These are phyloP conservation scores for Scheffersomyces cryptocercus DNA, from an alignment of 1,139 yeast species.

Conservation along the genomic window DNA sequence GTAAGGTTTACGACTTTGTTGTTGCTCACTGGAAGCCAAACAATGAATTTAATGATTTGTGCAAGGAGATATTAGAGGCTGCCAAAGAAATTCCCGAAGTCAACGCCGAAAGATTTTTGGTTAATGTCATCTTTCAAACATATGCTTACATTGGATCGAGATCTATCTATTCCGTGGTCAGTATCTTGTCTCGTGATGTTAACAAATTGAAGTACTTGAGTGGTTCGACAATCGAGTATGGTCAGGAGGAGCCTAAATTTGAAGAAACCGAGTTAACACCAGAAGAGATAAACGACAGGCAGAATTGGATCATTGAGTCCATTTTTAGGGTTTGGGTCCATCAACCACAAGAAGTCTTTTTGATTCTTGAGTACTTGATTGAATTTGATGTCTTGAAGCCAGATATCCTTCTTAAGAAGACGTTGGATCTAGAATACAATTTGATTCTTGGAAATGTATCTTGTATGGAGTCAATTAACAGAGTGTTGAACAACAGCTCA, in stretches of 20 bases:
- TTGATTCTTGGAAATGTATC: slow-evolving; percentile 45
- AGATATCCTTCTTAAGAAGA: slow-evolving; percentile 41
- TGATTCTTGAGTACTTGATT: slow-evolving; percentile 65
- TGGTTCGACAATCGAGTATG: slow-evolving; percentile 33
- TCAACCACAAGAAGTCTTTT: slow-evolving; percentile 78
- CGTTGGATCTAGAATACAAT: slow-evolving; percentile 37
- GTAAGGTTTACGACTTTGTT: slow-evolving; percentile 43
- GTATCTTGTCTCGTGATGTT: slow-evolving; percentile 60
- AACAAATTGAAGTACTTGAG: slow-evolving; percentile 49
- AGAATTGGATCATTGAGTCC: slow-evolving; percentile 57
- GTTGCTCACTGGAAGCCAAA: slow-evolving; percentile 45
- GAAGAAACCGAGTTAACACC: slow-evolving; percentile 42
- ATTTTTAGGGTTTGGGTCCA: slow-evolving; percentile 76
- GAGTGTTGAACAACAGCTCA: slow-evolving; percentile 29
- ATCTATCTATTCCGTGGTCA: slow-evolving; percentile 83
- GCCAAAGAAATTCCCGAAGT: slow-evolving; percentile 25
- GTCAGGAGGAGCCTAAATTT: slow-evolving; percentile 34
- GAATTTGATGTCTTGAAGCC: slow-evolving; percentile 51
- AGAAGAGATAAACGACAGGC: slow-evolving; percentile 29
- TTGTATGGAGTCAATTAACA: slow-evolving; percentile 46
- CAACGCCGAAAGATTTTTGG: slow-evolving; percentile 46
- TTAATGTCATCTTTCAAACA: slow-evolving; percentile 67
- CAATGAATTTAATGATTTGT: slow-evolving; percentile 38
- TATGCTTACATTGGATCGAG: slow-evolving; percentile 85
- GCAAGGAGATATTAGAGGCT: slow-evolving; percentile 27